A percentile compares a stretch with the other conserved stretches of the same genome.
phyloP scores from a whole-genome alignment of 2,329 filamentous ascomycete species.

The Calonectria multiphialidica region DNA sequence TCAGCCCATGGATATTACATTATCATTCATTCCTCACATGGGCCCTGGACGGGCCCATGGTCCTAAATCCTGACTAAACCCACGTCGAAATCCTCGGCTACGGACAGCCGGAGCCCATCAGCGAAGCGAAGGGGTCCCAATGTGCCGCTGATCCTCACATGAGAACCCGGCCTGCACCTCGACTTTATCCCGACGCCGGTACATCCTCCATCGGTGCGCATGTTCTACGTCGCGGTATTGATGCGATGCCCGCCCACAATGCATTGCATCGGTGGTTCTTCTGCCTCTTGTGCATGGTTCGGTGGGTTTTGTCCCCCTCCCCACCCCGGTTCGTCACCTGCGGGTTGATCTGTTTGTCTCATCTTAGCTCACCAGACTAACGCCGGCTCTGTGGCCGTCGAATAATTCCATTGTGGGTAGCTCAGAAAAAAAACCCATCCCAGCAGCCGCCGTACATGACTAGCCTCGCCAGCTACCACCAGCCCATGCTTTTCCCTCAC shows the following conservation, averaged over 20 bases:
- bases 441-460: conserved; percentile 10
- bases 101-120: not conserved
- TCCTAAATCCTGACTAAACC: conserved; percentile 21
- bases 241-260: not conserved
- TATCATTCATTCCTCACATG: conserved; percentile 20
- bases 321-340: conserved; percentile 17
- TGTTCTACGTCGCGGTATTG: not conserved
- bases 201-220: not conserved
- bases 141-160: not conserved
- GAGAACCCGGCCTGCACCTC: not conserved
- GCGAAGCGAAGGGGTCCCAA: conserved; percentile 11
- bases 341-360: conserved; percentile 34
- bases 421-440: not conserved
- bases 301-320: not conserved
- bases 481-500: not conserved
- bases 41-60: conserved; percentile 30
- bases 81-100: conserved; percentile 3
- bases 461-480: not conserved
- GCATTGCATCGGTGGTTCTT: not conserved
- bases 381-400: conserved; percentile 12
- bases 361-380: conserved; percentile 17
- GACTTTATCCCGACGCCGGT: not conserved
- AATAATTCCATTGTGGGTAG: conserved; percentile 13
- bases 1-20: conserved; percentile 43
- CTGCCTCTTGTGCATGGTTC: not conserved